Evolutionary conservation across 2,329 filamentous ascomycete genomes (phyloP).

Genomic region (Zymoseptoria pseudotritici): DNA sequence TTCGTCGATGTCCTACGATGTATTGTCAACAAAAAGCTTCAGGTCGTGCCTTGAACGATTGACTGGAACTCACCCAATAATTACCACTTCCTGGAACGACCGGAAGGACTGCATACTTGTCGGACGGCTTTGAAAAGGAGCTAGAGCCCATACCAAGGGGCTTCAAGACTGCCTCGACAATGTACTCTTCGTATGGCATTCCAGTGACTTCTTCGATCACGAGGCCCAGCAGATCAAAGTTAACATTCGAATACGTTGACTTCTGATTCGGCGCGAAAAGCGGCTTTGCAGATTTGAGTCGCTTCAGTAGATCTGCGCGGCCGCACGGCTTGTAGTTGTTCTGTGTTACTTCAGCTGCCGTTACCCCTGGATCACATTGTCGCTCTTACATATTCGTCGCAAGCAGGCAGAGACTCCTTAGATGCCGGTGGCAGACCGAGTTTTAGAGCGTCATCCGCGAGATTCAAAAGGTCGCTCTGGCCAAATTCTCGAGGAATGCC

Average conservation of each 20-base stretch:
- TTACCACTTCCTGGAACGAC: slow-evolving; percentile 4
- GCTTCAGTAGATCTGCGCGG: slow-evolving; percentile 27
- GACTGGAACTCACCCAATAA: neutral
- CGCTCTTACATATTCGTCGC: slow-evolving; percentile 26
- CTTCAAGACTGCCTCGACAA: slow-evolving; percentile 34
- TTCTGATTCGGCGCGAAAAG: slow-evolving; percentile 37
- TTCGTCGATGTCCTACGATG: slow-evolving; percentile 29
- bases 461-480: slow-evolving; percentile 11
- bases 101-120: slow-evolving; percentile 35
- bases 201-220: slow-evolving; percentile 34
- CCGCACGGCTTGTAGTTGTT: slow-evolving; percentile 28
- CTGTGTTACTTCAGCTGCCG: neutral
- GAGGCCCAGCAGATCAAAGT: slow-evolving; percentile 36
- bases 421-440: slow-evolving; percentile 32
- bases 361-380: neutral
- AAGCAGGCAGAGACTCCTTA: slow-evolving; percentile 26
- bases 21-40: neutral
- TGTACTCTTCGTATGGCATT: slow-evolving; percentile 32
- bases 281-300: slow-evolving; percentile 27
- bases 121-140: slow-evolving; percentile 27
- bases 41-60: neutral
- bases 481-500: slow-evolving; percentile 37
- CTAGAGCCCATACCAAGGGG: slow-evolving; percentile 32
- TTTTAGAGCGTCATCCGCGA: slow-evolving; percentile 12
- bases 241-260: slow-evolving; percentile 37